These are phyloP conservation scores for Trichoderma sp. DNA, from an alignment of 2,329 filamentous ascomycete genomes.

Conservation along the genomic window DNA sequence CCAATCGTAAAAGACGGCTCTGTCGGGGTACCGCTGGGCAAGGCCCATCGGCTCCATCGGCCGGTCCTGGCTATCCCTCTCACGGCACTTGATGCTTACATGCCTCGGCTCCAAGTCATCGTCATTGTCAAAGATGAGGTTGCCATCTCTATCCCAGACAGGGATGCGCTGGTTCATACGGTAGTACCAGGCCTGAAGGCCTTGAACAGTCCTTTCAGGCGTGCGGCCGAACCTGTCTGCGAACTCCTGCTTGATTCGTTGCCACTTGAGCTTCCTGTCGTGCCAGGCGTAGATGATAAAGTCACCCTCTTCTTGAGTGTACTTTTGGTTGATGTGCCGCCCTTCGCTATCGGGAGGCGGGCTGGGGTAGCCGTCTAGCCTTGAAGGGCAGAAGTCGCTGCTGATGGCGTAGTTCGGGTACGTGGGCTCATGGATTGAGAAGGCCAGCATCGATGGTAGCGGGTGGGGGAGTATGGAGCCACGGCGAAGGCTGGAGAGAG, in stretches of 20 bases:
- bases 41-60: constrained; percentile 44
- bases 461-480: constrained; percentile 35
- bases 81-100: constrained; percentile 46
- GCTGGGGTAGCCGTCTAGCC: constrained; percentile 40
- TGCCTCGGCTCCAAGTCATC: constrained; percentile 44
- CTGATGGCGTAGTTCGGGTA: constrained; percentile 33
- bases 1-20: constrained; percentile 51
- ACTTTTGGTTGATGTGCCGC: constrained; percentile 49
- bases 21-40: constrained; percentile 51
- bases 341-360: constrained; percentile 44
- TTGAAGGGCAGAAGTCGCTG: constrained; percentile 33
- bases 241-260: constrained; percentile 46
- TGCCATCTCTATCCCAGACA: constrained; percentile 45
- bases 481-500: constrained; percentile 35
- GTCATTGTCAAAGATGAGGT: constrained; percentile 45
- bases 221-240: constrained; percentile 44
- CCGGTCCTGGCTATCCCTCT: constrained; percentile 43
- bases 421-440: constrained; percentile 27
- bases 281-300: constrained; percentile 51
- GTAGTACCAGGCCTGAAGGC: constrained; percentile 50
- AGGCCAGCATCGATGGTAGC: constrained; percentile 33
- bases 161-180: constrained; percentile 49
- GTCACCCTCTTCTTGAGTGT: constrained; percentile 48
- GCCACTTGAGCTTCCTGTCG: constrained; percentile 49
- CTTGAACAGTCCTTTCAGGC: constrained; percentile 45